Evolutionary conservation across 495 filamentous ascomycete genomes (phyloP), one percentile per base, ranked within the genome.

Genomic region (Trichoderma erinaceum): DNA sequence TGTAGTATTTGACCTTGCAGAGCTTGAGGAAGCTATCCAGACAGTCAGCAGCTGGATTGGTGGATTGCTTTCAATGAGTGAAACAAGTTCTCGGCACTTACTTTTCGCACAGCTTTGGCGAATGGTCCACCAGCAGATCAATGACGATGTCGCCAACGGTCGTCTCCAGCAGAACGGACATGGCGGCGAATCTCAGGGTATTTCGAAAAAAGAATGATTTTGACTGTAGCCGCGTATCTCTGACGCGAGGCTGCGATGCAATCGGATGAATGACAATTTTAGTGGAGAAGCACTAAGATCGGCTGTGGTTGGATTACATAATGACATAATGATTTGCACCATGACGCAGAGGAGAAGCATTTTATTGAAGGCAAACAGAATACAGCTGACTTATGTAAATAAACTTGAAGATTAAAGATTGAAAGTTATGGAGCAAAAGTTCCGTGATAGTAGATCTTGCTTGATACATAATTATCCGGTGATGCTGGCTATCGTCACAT

Each of bases 1-100:
- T 97, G 86, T 97, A 97, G 79, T 97, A 97, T 81, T 96, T 97
- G 78, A 92, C 81, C 76, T 97, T 97, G 86, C 93, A 97, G 72
- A 97, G 90, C 86, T 97, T 97, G 29, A 97, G 81, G 79, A 97
- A 97, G 84, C 92, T 97, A 76, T 65, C 68, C 68, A 70, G 61
- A 50, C 12, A 15, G 35, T 46, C 27, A 66, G 56, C 21, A 23
- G 65, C 48, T 35, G 64, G 43, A 15, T 21, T 56, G 50, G 64
- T 13, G 18, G 63, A 69, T 11, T n/a, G 44, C n/a, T 48, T 4
- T 3, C n/a, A 4, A 27, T 2, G 8, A 56, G 67, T 15, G 48
- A 32, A 21, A 58, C 64, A 52, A 46, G 16, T 52, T 48, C 38
- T 56, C 50, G 63, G 43, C 52, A 83, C 89, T 80, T 78, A 96